Percentiles rank a stretch among this genome's conserved stretches.
These are phyloP conservation scores for Striga hermonthica DNA, from an alignment of 305 asterid species.

Conservation along the genomic window DNA sequence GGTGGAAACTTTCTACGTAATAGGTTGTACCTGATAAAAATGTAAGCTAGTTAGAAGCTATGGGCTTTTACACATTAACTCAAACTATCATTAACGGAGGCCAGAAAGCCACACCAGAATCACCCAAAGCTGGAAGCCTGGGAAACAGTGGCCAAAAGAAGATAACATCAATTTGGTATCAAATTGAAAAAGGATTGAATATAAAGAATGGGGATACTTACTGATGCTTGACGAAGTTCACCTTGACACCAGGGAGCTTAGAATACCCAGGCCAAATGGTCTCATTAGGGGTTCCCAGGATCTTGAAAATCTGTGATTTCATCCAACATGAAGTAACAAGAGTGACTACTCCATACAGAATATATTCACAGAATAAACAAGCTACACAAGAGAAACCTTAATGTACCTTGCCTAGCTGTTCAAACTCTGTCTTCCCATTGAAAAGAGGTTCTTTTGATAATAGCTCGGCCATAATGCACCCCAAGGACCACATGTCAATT, in stretches of 20 bases:
- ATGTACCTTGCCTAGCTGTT: conserved; percentile 83
- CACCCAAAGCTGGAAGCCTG: conserved; percentile 98
- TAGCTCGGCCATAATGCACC: conserved; percentile 89
- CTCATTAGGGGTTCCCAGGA: conserved; percentile 88
- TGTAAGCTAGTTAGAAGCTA: conserved; percentile 49
- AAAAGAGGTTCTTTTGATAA: conserved; percentile 71
- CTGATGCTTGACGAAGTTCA: conserved; percentile 81
- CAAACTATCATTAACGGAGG: conserved; percentile 62
- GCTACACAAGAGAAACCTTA: conserved; percentile 5
- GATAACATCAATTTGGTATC: conserved; percentile 46
- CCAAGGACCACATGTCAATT: conserved; percentile 92
- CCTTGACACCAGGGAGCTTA: conserved; percentile 80
- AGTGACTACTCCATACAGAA: background rate
- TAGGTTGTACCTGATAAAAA: conserved; percentile 64
- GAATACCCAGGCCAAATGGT: conserved; percentile 83
- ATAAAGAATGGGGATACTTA: conserved; percentile 51
- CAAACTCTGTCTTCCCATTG: conserved; percentile 74
- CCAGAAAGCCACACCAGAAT: conserved; percentile 86
- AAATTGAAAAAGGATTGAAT: conserved; percentile 22
- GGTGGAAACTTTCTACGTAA: conserved; percentile 70
- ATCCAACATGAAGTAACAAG: conserved; percentile 25
- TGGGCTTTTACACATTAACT: conserved; percentile 33
- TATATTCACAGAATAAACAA: conserved; percentile 8
- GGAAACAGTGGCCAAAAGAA: conserved; percentile 74
- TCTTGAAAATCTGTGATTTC: conserved; percentile 57